Conservation (phyloP, 1,139 yeast species). For the Geotrichum fermentans region DNA sequence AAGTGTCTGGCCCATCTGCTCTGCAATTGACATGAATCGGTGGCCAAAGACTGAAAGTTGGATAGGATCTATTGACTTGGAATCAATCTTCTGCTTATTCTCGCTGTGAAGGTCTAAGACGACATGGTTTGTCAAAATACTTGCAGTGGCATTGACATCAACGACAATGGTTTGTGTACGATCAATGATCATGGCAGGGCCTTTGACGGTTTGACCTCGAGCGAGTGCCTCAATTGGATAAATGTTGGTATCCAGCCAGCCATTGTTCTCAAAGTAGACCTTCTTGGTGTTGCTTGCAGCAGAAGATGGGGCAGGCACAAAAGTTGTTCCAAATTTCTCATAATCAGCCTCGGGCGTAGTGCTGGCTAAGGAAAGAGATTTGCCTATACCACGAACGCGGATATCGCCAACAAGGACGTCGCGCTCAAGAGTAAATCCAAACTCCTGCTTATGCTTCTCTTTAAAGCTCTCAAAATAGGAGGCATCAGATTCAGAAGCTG, state of each 20-base stretch:
- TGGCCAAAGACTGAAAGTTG: constrained; percentile 75
- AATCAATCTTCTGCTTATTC: constrained; percentile 34
- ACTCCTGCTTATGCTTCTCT: constrained; percentile 56
- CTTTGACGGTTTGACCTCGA: constrained; percentile 52
- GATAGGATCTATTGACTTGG: constrained; percentile 54
- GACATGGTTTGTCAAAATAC: constrained; percentile 57
- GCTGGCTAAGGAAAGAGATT: constrained; percentile 29
- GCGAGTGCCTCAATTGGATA: constrained; percentile 48
- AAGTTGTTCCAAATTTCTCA: constrained; percentile 12
- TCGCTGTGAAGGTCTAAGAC: constrained; percentile 37
- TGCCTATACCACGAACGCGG: constrained; percentile 66
- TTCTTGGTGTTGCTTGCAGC: constrained; percentile 32
- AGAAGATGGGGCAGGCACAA: constrained; percentile 14
- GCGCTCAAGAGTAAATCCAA: constrained; percentile 63
- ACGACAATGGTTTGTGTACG: constrained; percentile 81
- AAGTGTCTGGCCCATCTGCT: constrained; percentile 79
- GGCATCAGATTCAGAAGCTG: constrained; percentile 35
- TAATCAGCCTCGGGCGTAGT: constrained; percentile 24
- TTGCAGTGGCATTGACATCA: constrained; percentile 66
- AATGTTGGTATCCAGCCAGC: constrained; percentile 52
- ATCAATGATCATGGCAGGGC: constrained; percentile 84
- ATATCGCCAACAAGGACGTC: constrained; percentile 75
- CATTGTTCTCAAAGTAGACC: constrained; percentile 43
- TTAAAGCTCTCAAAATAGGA: constrained; percentile 40
- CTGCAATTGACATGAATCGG: constrained; percentile 83